These are phyloP conservation scores for Cryptococcus sp. DNA, from an alignment of 1,284 basidiomycete species.

Conservation along the genomic window DNA sequence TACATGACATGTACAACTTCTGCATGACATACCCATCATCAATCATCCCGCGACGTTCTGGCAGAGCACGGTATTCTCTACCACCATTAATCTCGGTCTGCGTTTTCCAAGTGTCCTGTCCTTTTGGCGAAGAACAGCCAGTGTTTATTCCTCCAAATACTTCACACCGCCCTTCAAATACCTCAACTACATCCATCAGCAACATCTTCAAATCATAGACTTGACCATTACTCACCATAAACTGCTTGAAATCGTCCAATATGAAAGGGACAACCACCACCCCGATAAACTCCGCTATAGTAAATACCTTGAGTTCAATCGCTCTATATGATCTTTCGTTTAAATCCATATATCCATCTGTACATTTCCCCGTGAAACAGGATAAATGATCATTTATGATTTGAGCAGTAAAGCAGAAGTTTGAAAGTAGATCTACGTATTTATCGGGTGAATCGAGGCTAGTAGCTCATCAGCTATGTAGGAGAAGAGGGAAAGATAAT, in stretches of 20 bases:
- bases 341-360: conserved; percentile 64
- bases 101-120: too few species aligned
- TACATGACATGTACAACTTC: too few species aligned
- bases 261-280: conserved; percentile 87
- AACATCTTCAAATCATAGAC: neutral
- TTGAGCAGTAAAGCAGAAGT: conserved; percentile 70
- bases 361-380: conserved; percentile 58
- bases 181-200: neutral
- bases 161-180: neutral
- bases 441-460: conserved; percentile 81
- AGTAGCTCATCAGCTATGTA: conserved; percentile 3
- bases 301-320: conserved; percentile 70
- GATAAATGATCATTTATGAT: conserved; percentile 74
- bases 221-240: conserved; percentile 63
- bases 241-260: conserved; percentile 59
- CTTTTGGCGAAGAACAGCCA: too few species aligned
- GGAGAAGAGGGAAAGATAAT: conserved; percentile 1
- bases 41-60: too few species aligned
- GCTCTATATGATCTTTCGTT: conserved; percentile 59
- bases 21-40: too few species aligned
- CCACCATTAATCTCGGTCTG: too few species aligned
- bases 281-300: conserved; percentile 84
- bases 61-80: too few species aligned
- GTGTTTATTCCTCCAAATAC: neutral
- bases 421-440: conserved; percentile 74